phyloP scores from a whole-genome alignment of 2,329 filamentous ascomycete genomes.

The Pseudovirgaria hyperparasitica region DNA sequence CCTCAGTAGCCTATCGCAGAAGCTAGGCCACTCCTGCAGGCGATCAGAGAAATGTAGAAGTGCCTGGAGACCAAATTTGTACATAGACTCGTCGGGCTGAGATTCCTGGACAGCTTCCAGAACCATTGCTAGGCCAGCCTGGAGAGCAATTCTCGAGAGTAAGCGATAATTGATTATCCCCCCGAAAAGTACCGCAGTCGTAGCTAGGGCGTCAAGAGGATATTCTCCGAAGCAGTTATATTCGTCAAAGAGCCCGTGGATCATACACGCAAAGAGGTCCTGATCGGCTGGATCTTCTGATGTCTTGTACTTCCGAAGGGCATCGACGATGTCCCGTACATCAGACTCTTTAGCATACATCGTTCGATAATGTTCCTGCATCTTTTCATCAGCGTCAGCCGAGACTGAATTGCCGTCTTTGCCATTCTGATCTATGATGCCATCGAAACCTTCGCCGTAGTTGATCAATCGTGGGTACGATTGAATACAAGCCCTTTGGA shows the following conservation, averaged over 20 bases:
- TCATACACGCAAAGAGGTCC: slow-evolving; percentile 96
- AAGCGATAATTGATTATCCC: slow-evolving; percentile 92
- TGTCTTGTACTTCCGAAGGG: slow-evolving; percentile 75
- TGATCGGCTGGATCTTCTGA: slow-evolving; percentile 76
- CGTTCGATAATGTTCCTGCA: slow-evolving; percentile 95
- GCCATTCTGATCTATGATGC: slow-evolving; percentile 78
- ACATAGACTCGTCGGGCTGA: slow-evolving; percentile 76
- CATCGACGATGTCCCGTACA: slow-evolving; percentile 72
- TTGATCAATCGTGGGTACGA: slow-evolving; percentile 92
- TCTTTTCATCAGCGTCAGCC: slow-evolving; percentile 67
- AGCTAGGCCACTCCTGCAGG: slow-evolving; percentile 87
- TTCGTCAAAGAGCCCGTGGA: slow-evolving; percentile 93
- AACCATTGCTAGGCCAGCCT: slow-evolving; percentile 94
- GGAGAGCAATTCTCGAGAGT: slow-evolving; percentile 77
- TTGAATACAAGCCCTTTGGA: slow-evolving; percentile 81
- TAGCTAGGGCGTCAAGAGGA: slow-evolving; percentile 87
- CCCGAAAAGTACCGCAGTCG: slow-evolving; percentile 90
- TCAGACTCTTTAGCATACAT: slow-evolving; percentile 93
- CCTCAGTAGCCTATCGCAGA: slow-evolving; percentile 73
- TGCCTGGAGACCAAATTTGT: slow-evolving; percentile 93
- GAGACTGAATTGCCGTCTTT: slow-evolving; percentile 71
- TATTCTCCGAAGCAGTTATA: slow-evolving; percentile 94
- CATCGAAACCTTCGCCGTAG: slow-evolving; percentile 84
- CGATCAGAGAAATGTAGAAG: slow-evolving; percentile 76
- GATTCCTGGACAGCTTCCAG: slow-evolving; percentile 89